Conservation (phyloP, 441 rosid species). For the Biscutella laevigata region DNA sequence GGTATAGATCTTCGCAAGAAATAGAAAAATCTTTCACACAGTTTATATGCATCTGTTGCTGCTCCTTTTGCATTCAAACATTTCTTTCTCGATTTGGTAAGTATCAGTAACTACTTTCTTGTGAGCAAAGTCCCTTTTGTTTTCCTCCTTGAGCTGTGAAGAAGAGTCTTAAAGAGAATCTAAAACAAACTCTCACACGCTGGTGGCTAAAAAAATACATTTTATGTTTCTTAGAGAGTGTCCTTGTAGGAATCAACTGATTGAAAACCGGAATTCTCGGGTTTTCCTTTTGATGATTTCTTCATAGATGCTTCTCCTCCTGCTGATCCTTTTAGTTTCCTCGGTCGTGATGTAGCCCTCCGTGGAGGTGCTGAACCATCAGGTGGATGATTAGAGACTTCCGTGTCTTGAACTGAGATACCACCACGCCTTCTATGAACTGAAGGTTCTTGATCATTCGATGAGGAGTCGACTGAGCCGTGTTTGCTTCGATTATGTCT, state of each 20-base stretch:
- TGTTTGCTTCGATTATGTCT: conserved; percentile 37
- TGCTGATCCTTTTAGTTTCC: conserved; percentile 41
- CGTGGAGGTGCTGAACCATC: conserved; percentile 33
- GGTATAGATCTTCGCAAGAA: conserved; percentile 77
- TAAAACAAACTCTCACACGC: conserved; percentile 17
- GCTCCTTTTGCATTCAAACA: conserved; percentile 9
- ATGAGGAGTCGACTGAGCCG: conserved; percentile 31
- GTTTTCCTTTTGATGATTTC: conserved; percentile 32
- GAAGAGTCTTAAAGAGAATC: background rate
- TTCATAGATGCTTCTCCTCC: conserved; percentile 28
- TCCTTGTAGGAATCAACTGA: conserved; percentile 16
- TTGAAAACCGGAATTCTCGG: conserved; percentile 21
- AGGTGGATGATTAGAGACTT: conserved; percentile 25
- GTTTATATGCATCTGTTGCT: conserved; percentile 13
- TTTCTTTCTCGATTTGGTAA: conserved; percentile 2
- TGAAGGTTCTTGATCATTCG: conserved; percentile 28
- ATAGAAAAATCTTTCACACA: conserved; percentile 27
- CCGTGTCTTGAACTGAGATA: conserved; percentile 25
- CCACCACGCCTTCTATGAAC: conserved; percentile 28
- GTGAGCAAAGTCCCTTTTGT: conserved; percentile 6
- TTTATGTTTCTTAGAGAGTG: conserved; percentile 15
- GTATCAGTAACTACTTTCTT: conserved; percentile 8
- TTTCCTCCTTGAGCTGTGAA: background rate
- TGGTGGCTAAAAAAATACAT: conserved; percentile 5
- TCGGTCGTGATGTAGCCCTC: conserved; percentile 35